Percentiles rank a stretch among this genome's conserved stretches.
phyloP scores from a whole-genome alignment of 768 basidiomycete genomes.

The Tubosaeta sp. region DNA sequence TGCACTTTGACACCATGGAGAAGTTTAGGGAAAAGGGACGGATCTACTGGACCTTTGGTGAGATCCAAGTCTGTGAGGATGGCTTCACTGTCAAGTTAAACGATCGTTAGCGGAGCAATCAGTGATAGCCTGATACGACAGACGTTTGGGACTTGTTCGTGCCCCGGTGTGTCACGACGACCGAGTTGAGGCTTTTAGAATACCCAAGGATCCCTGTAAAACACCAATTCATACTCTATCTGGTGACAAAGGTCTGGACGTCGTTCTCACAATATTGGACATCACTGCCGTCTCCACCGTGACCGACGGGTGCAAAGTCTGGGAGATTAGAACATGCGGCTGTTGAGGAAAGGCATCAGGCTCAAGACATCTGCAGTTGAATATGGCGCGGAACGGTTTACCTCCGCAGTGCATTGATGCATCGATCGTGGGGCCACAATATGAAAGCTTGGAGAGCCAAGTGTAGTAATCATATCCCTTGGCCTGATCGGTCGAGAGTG shows the following conservation, averaged over 20 bases:
- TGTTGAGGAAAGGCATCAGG: constrained; percentile 9
- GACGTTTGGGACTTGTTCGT: constrained; percentile 24
- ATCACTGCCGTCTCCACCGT: constrained; percentile 40
- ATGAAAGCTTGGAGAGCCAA: constrained; percentile 45
- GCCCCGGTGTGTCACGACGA: constrained; percentile 35
- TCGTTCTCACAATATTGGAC: constrained; percentile 39
- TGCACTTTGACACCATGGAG: constrained; percentile 38
- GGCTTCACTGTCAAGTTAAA: constrained; percentile 29
- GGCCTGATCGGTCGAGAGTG: constrained; percentile 38
- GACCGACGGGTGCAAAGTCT: constrained; percentile 39
- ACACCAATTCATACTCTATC: neutral
- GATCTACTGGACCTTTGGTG: constrained; percentile 28
- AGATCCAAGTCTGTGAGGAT: constrained; percentile 39
- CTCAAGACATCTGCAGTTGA: no score
- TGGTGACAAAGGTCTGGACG: no score
- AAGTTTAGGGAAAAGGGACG: constrained; percentile 45
- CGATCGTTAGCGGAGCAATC: constrained; percentile 1
- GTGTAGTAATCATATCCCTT: constrained; percentile 43
- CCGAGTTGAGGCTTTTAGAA: constrained; percentile 30
- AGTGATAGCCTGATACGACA: constrained; percentile 27
- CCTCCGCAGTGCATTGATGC: constrained; percentile 50
- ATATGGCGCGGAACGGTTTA: constrained; percentile 16
- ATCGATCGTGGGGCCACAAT: constrained; percentile 39
- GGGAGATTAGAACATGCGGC: constrained; percentile 41
- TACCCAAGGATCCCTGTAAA: constrained; percentile 35